Conservation (phyloP, 805 yeast species). For the Nakazawaea ambrosiae region DNA sequence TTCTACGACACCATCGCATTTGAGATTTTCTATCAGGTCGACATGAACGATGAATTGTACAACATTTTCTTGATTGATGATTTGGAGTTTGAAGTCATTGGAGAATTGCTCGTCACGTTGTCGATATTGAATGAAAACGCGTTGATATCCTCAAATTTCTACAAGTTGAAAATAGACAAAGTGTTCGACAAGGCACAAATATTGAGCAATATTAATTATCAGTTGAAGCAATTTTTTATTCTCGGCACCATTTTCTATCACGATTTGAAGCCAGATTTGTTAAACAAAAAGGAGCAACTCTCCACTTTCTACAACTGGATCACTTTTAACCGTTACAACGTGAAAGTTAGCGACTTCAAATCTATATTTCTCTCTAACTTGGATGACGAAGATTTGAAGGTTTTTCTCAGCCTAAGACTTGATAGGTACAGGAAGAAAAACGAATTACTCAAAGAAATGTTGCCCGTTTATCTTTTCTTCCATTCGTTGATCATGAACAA, state of each 20-base stretch:
- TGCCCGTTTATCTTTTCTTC: conserved; percentile 5
- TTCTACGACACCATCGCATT: conserved; percentile 7
- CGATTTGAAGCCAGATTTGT: conserved; percentile 7
- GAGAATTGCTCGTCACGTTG: conserved; percentile 6
- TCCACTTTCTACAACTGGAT: conserved; percentile 27
- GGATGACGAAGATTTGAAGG: conserved; percentile 2
- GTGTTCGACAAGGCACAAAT: conserved; percentile 1
- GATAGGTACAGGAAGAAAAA: conserved; percentile 1
- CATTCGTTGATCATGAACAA: conserved; percentile 3
- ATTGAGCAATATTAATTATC: conserved; percentile 8
- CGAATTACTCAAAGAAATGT: conserved; percentile 4
- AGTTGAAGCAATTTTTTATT: conserved; percentile 6
- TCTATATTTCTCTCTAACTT: neutral
- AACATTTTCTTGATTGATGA: conserved; percentile 4
- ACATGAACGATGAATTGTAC: conserved; percentile 7
- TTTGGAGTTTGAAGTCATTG: conserved; percentile 5
- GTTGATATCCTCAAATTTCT: conserved; percentile 5
- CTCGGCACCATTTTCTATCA: conserved; percentile 4
- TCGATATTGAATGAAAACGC: conserved; percentile 6
- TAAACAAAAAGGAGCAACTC: conserved; percentile 6
- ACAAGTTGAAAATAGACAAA: neutral
- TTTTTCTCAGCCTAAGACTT: neutral
- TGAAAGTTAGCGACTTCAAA: conserved; percentile 12
- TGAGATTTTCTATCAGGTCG: conserved; percentile 9
- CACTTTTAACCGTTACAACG: conserved; percentile 19